A percentile compares a stretch with the other conserved stretches of the same genome.
Conservation (phyloP, 345 rosid species). For the Pseudoturritis turrita region DNA sequence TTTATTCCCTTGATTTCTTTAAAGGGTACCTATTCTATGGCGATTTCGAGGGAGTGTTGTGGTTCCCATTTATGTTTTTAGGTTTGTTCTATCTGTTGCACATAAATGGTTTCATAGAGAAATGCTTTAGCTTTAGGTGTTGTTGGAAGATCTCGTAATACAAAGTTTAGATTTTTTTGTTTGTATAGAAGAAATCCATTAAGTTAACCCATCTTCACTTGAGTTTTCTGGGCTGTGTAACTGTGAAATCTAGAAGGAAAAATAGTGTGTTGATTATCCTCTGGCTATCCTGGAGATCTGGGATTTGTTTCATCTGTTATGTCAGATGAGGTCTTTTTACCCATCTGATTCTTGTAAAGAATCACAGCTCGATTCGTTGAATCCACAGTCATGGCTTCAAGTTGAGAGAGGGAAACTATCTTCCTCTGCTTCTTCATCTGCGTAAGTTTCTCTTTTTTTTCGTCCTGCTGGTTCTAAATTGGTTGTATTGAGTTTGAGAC, state of each 20-base stretch:
- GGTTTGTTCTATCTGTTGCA: constrained; percentile 26
- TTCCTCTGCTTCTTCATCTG: constrained; percentile 53
- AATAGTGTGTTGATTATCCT: constrained; percentile 21
- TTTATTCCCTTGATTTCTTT: not conserved
- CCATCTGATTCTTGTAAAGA: constrained; percentile 89
- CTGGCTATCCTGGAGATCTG: constrained; percentile 94
- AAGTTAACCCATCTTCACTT: not conserved
- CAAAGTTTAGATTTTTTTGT: constrained; percentile 25
- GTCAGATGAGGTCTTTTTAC: constrained; percentile 86
- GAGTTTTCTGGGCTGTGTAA: constrained; percentile 2
- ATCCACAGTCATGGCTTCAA: constrained; percentile 99
- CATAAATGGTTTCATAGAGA: constrained; percentile 17
- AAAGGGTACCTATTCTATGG: constrained; percentile 9
- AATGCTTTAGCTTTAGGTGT: constrained; percentile 35
- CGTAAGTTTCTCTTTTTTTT: constrained; percentile 46
- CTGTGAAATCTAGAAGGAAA: constrained; percentile 26
- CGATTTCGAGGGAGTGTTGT: constrained; percentile 22
- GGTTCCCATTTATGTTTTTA: not conserved
- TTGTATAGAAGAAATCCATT: constrained; percentile 25
- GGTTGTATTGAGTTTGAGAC: not conserved
- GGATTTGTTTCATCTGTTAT: constrained; percentile 78
- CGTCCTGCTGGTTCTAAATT: not conserved
- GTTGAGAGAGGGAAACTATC: constrained; percentile 93
- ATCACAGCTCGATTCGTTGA: constrained; percentile 64
- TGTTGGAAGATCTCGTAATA: constrained; percentile 22